Evolutionary conservation across 202 grass and related monocot genomes (phyloP), one percentile per base, ranked within the genome.

Genomic region (Setaria viridis): DNA sequence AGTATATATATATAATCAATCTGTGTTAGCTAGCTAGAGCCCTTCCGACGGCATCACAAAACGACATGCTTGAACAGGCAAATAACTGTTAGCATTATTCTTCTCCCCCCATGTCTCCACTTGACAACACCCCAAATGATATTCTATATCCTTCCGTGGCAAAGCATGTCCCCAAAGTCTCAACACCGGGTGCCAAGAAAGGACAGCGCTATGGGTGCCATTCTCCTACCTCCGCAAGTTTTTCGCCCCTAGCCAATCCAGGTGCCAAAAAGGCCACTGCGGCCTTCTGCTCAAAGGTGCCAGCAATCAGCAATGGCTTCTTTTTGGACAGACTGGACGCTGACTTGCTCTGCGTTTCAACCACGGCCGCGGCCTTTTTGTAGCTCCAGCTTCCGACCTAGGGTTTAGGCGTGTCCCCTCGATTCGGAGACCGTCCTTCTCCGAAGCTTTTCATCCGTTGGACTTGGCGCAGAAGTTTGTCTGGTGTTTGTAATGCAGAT

Each of bases 381-480:
- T 58, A 37, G 59, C 60, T 67, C 21, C 60, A 79, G 37, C 25
- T n/a, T 73, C 43, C 76, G 35, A 73, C 77, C 68, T 34, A 80
- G 59, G 67, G 16, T 64, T 37, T 87, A 45, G 85, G 78, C 1
- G 39, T 87, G 85, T 81, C 60, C 60, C 85, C 78, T 58, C 2
- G 15, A 81, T 34, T 65, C 48, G 6, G 45, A 86, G 19, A 16
- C 59, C 45, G 33, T 32, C 29, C 12, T 17, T 56, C 16, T 67
- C 45, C 42, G 5, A 21, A 39, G 35, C 47, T 86, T 63, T 67
- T 74, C 77, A 11, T 66, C 46, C 10, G 12, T 46, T 56, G 47
- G 57, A 45, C 67, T 80, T 58, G 62, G 19, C 32, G 17, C 62
- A 39, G 6, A 57, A 80, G 47, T 54, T 68, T 69, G 78, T 80